These are phyloP conservation scores for Sporisorium scitamineum DNA, from an alignment of 1,284 basidiomycete species.

Conservation along the genomic window DNA sequence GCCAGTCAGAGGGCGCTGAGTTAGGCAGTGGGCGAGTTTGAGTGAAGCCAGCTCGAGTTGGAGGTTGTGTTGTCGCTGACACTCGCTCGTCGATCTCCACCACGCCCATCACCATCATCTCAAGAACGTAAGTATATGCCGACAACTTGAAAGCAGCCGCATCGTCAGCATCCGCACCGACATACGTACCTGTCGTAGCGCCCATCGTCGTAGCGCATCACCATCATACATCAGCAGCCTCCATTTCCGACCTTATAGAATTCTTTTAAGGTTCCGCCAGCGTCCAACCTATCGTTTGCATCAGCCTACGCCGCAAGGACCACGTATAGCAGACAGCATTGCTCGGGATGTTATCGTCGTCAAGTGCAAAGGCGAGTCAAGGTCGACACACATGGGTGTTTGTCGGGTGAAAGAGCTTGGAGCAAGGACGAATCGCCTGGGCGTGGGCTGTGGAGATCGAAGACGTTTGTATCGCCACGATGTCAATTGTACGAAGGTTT, in stretches of 20 bases:
- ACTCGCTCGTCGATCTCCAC: constrained; percentile 27
- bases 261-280: not conserved
- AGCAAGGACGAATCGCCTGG: not conserved
- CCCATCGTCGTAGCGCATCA: not conserved
- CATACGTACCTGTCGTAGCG: constrained; percentile 9
- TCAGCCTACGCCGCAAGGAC: not conserved
- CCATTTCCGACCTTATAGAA: not conserved
- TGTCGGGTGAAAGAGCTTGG: not conserved
- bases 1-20: not conserved
- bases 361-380: not conserved
- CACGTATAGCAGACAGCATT: not conserved
- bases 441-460: not conserved
- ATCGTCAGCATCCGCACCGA: constrained; percentile 17
- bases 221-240: not conserved
- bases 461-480: no score
- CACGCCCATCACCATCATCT: constrained; percentile 50
- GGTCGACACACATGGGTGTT: not conserved
- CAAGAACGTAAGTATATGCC: constrained; percentile 52
- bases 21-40: not conserved
- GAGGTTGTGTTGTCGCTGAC: constrained; percentile 10
- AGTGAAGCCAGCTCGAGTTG: not conserved
- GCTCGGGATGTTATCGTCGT: not conserved
- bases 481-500: no score
- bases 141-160: constrained; percentile 3
- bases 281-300: not conserved